Percentiles rank a stretch among this genome's conserved stretches.
Conservation (phyloP, 1,139 yeast species). For the Pneumocystis sp. region DNA sequence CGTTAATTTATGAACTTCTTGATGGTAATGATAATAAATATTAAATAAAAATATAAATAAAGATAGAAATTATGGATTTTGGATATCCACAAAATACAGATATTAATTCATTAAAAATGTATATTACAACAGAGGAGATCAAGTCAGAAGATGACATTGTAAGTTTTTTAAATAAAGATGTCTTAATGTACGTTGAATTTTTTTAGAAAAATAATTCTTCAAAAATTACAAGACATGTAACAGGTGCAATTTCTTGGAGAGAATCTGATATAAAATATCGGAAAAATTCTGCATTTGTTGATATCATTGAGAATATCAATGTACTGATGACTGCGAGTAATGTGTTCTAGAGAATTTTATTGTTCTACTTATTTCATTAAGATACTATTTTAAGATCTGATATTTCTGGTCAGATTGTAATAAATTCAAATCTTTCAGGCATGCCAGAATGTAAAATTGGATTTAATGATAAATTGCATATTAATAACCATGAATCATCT, state of each 20-base stretch:
- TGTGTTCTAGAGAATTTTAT: not conserved
- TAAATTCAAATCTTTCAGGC: conserved; percentile 65
- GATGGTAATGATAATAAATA: conserved; percentile 25
- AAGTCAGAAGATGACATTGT: conserved; percentile 12
- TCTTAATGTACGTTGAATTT: not conserved
- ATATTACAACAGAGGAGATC: conserved; percentile 26
- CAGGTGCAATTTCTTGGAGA: conserved; percentile 52
- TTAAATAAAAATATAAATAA: not conserved
- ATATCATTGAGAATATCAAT: conserved; percentile 61
- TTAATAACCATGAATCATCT: conserved; percentile 17
- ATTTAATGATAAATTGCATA: conserved; percentile 32
- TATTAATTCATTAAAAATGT: conserved; percentile 29
- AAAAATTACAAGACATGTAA: conserved; percentile 28
- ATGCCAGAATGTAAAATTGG: conserved; percentile 62
- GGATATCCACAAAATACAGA: conserved; percentile 76
- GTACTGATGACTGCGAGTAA: conserved; percentile 36
- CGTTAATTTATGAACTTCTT: conserved; percentile 55
- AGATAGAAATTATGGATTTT: conserved; percentile 48
- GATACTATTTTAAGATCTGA: conserved; percentile 50
- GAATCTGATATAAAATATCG: conserved; percentile 57
- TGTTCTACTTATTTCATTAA: conserved; percentile 3
- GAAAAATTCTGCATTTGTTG: conserved; percentile 65
- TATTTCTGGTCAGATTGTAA: conserved; percentile 60
- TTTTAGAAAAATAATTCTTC: conserved; percentile 17
- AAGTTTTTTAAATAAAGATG: not conserved